Percentiles rank a stretch among this genome's conserved stretches.
These are phyloP conservation scores for Carex arenaria DNA, from an alignment of 202 grass and related monocot species.

Conservation along the genomic window DNA sequence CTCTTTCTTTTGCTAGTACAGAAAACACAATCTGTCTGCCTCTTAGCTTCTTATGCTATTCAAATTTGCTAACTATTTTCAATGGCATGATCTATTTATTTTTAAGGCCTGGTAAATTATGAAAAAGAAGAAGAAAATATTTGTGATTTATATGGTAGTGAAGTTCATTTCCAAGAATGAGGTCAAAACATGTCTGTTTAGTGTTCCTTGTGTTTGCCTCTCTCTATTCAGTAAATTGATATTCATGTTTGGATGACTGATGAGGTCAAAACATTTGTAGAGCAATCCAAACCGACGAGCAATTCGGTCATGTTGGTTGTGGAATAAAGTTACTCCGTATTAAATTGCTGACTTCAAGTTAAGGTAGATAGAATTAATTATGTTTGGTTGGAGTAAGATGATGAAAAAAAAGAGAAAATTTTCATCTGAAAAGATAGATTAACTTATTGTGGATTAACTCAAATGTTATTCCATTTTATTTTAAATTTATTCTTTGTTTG, in stretches of 20 bases:
- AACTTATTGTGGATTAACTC: no score
- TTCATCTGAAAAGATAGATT: no score
- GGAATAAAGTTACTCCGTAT: no score
- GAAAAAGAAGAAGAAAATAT: not conserved
- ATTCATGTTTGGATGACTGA: not conserved
- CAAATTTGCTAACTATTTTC: not conserved
- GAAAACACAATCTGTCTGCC: not conserved
- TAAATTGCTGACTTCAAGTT: no score
- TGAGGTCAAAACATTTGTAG: no score
- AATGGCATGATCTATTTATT: not conserved
- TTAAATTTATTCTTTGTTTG: no score
- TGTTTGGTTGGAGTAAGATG: no score
- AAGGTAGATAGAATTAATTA: no score
- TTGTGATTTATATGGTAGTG: not conserved
- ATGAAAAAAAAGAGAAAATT: no score
- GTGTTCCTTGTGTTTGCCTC: not conserved
- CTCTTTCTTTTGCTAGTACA: not conserved
- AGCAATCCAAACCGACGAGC: no score
- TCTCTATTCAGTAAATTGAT: not conserved
- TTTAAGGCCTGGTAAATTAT: slow-evolving; percentile 6
- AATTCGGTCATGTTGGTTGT: no score
- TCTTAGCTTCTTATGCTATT: not conserved
- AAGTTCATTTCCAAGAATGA: not conserved
- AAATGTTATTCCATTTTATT: no score
- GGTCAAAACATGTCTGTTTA: not conserved